Conservation (phyloP, 768 basidiomycete genomes). For the Leucocoprinus sp. region DNA sequence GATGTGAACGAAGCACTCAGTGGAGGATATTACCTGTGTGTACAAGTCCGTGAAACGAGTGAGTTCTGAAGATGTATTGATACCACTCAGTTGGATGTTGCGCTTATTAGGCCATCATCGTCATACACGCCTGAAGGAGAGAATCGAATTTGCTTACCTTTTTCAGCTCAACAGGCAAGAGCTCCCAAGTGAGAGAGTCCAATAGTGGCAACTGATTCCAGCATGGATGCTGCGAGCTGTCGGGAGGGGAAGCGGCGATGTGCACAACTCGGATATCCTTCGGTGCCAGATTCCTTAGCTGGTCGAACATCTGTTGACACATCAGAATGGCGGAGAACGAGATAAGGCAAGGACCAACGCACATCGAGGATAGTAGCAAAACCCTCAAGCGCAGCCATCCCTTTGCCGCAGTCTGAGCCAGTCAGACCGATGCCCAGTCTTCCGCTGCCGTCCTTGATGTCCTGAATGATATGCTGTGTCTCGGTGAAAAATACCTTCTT, state of each 20-base stretch:
- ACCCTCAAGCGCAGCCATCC: slow-evolving; percentile 66
- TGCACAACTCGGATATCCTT: slow-evolving; percentile 46
- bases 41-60: slow-evolving; percentile 45
- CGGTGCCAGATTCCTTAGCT: slow-evolving; percentile 20
- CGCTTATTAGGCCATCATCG: slow-evolving; percentile 32
- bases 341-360: neutral
- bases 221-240: slow-evolving; percentile 42
- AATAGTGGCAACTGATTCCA: slow-evolving; percentile 42
- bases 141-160: slow-evolving; percentile 33
- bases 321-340: neutral
- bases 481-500: slow-evolving; percentile 51
- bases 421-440: slow-evolving; percentile 53
- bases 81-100: slow-evolving; percentile 47
- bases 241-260: slow-evolving; percentile 49
- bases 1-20: slow-evolving; percentile 5
- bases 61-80: slow-evolving; percentile 36
- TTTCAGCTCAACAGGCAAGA: slow-evolving; percentile 49
- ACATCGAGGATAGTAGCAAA: slow-evolving; percentile 67
- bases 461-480: slow-evolving; percentile 28
- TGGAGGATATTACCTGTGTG: neutral
- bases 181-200: slow-evolving; percentile 52
- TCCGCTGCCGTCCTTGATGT: slow-evolving; percentile 35
- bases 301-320: slow-evolving; percentile 31
- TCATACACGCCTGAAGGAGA: neutral
- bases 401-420: slow-evolving; percentile 36